A percentile compares a stretch with the other conserved stretches of the same genome.
Evolutionary conservation across 495 filamentous ascomycete species (phyloP).

Genomic region (Aspergillus nanangensis): DNA sequence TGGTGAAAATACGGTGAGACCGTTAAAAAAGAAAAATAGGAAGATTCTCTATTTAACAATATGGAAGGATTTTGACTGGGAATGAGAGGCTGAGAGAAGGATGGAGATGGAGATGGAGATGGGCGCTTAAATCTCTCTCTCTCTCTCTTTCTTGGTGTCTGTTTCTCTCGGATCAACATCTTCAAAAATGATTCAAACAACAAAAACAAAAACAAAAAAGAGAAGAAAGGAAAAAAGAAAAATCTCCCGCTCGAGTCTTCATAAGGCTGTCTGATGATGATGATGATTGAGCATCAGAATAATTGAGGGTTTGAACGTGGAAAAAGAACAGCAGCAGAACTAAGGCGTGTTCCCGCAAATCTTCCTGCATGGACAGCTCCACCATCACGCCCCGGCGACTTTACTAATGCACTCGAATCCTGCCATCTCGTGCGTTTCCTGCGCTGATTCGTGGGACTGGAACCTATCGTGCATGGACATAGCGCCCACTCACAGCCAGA

Average conservation of each 20-base stretch:
- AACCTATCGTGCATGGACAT: conserved; percentile 5
- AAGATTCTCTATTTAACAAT: too few species aligned
- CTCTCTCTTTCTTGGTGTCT: too few species aligned
- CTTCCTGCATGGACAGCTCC: conserved; percentile 15
- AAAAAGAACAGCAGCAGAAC: conserved; percentile 2
- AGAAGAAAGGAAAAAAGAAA: neutral
- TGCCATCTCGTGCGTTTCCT: conserved; percentile 6
- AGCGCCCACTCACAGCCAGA: conserved; percentile 13
- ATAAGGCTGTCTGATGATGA: too few species aligned
- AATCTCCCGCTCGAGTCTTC: conserved; percentile 11
- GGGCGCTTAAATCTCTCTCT: too few species aligned
- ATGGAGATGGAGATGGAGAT: too few species aligned
- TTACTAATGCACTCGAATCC: conserved; percentile 8
- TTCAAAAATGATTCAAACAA: too few species aligned
- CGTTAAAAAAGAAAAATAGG: neutral
- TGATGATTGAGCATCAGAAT: too few species aligned
- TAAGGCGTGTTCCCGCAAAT: conserved; percentile 20
- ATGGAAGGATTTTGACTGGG: too few species aligned
- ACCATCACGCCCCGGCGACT: conserved; percentile 15
- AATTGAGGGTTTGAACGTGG: too few species aligned
- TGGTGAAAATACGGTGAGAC: neutral
- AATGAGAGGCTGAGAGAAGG: too few species aligned
- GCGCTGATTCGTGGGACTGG: conserved; percentile 1
- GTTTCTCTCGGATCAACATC: neutral
- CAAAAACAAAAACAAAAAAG: neutral